Conservation (phyloP, 805 yeast species). For the Pichia deserticola region DNA sequence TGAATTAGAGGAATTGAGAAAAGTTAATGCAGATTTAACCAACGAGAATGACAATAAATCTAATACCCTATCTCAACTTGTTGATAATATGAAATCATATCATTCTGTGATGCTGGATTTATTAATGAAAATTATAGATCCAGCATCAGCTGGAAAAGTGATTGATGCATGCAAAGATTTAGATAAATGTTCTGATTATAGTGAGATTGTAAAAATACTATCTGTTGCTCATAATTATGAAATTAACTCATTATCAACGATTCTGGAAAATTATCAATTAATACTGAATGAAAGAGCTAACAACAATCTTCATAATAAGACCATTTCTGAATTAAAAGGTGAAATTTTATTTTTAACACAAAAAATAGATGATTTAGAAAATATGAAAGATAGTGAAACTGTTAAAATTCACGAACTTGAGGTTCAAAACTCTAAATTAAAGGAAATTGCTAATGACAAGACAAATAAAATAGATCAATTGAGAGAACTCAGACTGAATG, state of each 20-base stretch:
- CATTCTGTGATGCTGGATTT: not conserved
- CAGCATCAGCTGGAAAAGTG: not conserved
- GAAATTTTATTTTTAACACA: constrained; percentile 1
- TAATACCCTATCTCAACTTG: not conserved
- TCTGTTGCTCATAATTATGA: constrained; percentile 8
- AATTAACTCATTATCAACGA: constrained; percentile 2
- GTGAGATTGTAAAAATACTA: constrained; percentile 1
- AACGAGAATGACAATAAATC: not conserved
- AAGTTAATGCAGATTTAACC: not conserved
- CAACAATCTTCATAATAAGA: not conserved
- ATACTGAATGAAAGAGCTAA: not conserved
- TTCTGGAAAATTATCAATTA: constrained; percentile 3
- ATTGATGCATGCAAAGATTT: not conserved
- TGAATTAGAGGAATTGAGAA: not conserved
- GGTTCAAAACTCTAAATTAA: not conserved
- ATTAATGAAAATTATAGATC: constrained; percentile 3
- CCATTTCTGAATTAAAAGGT: not conserved
- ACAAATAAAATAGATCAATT: constrained; percentile 15
- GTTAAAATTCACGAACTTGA: constrained; percentile 3
- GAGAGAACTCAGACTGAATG: constrained; percentile 43
- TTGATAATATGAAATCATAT: not conserved
- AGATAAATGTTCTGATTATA: not conserved
- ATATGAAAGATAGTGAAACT: constrained; percentile 1
- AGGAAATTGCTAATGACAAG: not conserved
- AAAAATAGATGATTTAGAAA: constrained; percentile 3